Conservation (phyloP, 169 alveolate genomes). For the Plasmodium knowlesi region DNA sequence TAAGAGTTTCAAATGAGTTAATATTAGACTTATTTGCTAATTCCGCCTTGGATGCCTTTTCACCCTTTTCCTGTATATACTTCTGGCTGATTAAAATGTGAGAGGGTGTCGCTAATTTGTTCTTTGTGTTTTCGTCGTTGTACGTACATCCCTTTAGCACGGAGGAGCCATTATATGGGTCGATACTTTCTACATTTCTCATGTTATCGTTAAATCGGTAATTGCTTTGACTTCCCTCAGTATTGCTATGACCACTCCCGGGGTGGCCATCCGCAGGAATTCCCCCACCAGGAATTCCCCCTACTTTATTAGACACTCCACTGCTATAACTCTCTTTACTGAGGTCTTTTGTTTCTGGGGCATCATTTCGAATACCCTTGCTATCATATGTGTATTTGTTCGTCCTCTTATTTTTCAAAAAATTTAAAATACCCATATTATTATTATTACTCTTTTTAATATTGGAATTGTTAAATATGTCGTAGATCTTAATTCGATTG, state of each 20-base stretch:
- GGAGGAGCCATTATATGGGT: neutral
- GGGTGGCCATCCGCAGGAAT: neutral
- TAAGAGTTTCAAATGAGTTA: conserved; percentile 18
- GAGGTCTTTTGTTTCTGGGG: neutral
- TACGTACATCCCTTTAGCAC: conserved; percentile 2
- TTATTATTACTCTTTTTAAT: conserved; percentile 22
- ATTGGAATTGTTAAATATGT: conserved; percentile 26
- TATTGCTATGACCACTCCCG: neutral
- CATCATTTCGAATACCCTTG: conserved; percentile 56
- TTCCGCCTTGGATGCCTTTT: neutral
- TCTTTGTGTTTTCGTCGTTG: conserved; percentile 8
- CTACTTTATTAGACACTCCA: neutral
- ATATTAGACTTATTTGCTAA: conserved; percentile 11
- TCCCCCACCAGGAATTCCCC: neutral
- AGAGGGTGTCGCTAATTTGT: neutral
- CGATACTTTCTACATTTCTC: neutral
- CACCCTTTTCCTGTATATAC: conserved; percentile 2
- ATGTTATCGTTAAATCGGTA: neutral
- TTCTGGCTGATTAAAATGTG: conserved; percentile 3
- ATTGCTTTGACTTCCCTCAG: neutral
- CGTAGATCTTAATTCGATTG: conserved; percentile 35
- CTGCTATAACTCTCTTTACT: neutral
- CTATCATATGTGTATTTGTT: conserved; percentile 42
- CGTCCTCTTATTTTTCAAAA: conserved; percentile 47
- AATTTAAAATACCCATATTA: conserved; percentile 49